Percentiles rank a stretch among this genome's conserved stretches.
Conservation (phyloP, 345 rosid genomes). For the Acer yangbiense region DNA sequence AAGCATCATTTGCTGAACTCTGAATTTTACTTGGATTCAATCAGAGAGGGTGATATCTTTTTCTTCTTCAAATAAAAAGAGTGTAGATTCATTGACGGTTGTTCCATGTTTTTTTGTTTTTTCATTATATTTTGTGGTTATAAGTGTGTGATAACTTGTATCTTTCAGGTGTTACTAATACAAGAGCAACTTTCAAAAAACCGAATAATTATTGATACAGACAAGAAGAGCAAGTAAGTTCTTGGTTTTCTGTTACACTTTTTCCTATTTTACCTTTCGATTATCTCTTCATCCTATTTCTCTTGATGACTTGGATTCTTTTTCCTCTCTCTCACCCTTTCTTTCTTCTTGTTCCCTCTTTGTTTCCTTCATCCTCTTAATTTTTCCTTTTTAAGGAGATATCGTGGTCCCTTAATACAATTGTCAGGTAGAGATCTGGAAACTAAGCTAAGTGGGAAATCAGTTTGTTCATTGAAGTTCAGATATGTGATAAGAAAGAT, state of each 20-base stretch:
- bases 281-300: background rate
- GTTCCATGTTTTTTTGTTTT: background rate
- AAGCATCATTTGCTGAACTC: background rate
- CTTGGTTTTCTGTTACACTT: slow-evolving; percentile 3
- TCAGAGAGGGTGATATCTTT: background rate
- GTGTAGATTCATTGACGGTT: background rate
- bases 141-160: background rate
- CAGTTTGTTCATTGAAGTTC: background rate
- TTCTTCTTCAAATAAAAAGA: background rate
- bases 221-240: slow-evolving; percentile 96
- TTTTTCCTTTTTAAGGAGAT: background rate
- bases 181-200: slow-evolving; percentile 97
- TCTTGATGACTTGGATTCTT: slow-evolving; percentile 5
- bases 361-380: background rate
- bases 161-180: slow-evolving; percentile 81
- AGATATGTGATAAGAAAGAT: background rate
- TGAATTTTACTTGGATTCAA: background rate
- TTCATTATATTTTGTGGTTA: slow-evolving; percentile 2
- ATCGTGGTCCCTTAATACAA: background rate
- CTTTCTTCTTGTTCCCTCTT: background rate
- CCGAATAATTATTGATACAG: slow-evolving; percentile 85
- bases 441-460: background rate
- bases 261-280: background rate
- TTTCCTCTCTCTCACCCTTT: background rate
- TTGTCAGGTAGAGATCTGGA: background rate